These are phyloP conservation scores for Fusarium austroafricanum DNA, from an alignment of 2,329 filamentous ascomycete genomes.

Conservation along the genomic window DNA sequence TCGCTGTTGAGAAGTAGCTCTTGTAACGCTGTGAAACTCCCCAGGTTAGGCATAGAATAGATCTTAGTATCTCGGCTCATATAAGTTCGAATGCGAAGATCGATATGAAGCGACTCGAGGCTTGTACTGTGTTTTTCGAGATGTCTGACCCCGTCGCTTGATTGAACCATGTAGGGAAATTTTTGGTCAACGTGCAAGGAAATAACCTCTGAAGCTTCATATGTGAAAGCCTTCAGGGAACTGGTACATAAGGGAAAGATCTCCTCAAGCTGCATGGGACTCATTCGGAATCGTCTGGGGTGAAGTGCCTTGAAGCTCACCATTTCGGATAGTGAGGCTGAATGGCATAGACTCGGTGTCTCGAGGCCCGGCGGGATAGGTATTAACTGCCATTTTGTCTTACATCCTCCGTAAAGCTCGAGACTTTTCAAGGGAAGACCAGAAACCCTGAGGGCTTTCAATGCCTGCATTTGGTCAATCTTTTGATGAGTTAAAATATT, in stretches of 20 bases:
- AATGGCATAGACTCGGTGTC: neutral
- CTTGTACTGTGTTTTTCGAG: conserved; percentile 6
- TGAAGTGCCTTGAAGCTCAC: conserved; percentile 12
- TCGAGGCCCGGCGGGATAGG: conserved; percentile 7
- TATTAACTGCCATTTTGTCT: neutral
- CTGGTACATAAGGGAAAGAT: conserved; percentile 8
- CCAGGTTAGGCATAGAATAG: conserved; percentile 9
- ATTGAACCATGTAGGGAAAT: neutral
- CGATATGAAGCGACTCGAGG: conserved; percentile 24
- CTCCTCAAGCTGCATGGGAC: neutral
- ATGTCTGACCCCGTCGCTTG: conserved; percentile 1
- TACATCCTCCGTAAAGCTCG: neutral
- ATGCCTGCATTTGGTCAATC: neutral
- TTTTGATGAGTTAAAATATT: neutral
- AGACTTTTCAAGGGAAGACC: conserved; percentile 12
- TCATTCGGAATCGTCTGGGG: neutral
- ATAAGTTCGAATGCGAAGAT: conserved; percentile 6
- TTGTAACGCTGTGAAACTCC: conserved; percentile 14
- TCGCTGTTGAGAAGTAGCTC: conserved; percentile 16
- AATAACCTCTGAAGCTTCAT: conserved; percentile 8
- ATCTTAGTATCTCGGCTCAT: neutral
- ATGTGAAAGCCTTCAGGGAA: conserved; percentile 17
- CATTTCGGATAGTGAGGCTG: neutral
- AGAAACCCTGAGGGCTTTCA: conserved; percentile 8
- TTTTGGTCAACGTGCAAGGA: neutral